Conservation (phyloP, 2,329 filamentous ascomycete species). For the Aspergillus spinulosporus region DNA sequence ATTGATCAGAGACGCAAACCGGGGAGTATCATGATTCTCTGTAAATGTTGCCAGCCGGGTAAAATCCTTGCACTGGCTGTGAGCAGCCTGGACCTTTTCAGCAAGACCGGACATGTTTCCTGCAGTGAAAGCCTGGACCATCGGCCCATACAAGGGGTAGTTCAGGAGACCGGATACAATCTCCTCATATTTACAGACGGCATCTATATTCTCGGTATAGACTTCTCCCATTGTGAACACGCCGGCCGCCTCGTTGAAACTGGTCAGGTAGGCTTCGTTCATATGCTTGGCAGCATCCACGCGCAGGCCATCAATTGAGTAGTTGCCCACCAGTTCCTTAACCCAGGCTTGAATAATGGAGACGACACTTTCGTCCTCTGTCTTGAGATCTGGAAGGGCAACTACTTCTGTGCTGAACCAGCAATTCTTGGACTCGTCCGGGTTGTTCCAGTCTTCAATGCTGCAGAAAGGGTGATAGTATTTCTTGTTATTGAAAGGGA, state of each 20-base stretch:
- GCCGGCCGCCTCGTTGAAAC: conserved; percentile 36
- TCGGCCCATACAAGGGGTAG: conserved; percentile 42
- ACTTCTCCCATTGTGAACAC: conserved; percentile 52
- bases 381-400: conserved; percentile 51
- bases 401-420: conserved; percentile 46
- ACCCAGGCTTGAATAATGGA: conserved; percentile 45
- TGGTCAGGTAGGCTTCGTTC: conserved; percentile 41
- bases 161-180: conserved; percentile 49
- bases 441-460: conserved; percentile 20
- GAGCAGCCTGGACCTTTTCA: conserved; percentile 25
- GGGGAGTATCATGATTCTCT: conserved; percentile 61
- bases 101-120: conserved; percentile 33
- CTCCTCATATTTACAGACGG: conserved; percentile 44
- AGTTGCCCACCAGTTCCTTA: conserved; percentile 41
- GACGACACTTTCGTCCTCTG: conserved; percentile 43
- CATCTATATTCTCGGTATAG: conserved; percentile 34
- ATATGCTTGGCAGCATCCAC: conserved; percentile 53
- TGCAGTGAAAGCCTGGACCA: conserved; percentile 34
- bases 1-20: conserved; percentile 54
- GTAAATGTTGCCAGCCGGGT: conserved; percentile 54
- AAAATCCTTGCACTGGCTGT: conserved; percentile 41
- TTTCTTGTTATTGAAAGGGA: conserved; percentile 23
- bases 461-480: conserved; percentile 24
- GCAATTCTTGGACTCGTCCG: conserved; percentile 32
- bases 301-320: conserved; percentile 52